Conservation (phyloP, 495 filamentous ascomycete species). For the Penicillium goetzii region DNA sequence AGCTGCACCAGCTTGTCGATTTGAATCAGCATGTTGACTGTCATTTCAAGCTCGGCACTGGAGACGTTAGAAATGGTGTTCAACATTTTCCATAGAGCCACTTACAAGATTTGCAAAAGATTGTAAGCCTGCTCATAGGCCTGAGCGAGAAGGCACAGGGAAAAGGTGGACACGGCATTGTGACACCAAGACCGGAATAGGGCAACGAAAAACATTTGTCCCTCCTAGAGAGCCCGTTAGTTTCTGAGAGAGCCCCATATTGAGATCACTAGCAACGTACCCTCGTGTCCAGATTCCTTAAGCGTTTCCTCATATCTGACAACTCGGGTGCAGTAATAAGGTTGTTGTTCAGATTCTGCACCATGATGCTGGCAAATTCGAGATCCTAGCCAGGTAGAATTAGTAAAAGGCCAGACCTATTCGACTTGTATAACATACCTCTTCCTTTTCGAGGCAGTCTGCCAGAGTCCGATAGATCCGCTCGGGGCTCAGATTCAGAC, state of each 20-base stretch:
- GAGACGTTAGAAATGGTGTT: constrained; percentile 41
- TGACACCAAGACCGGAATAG: constrained; percentile 98
- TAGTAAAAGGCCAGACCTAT: constrained; percentile 5
- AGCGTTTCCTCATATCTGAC: constrained; percentile 82
- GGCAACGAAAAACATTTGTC: constrained; percentile 91
- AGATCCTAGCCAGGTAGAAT: constrained; percentile 61
- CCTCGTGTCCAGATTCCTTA: constrained; percentile 87
- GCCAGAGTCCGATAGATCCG: constrained; percentile 95
- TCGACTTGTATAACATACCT: constrained; percentile 48
- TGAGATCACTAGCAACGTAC: constrained; percentile 42
- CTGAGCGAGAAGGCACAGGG: constrained; percentile 91
- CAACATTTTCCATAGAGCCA: constrained; percentile 5
- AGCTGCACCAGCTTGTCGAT: constrained; percentile 99
- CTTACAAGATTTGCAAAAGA: constrained; percentile 92
- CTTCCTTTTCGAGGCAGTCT: constrained; percentile 96
- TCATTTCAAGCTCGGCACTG: constrained; percentile 98
- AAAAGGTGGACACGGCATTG: constrained; percentile 97
- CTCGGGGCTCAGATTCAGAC: constrained; percentile 88
- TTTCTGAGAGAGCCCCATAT: neutral
- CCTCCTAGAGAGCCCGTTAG: constrained; percentile 62
- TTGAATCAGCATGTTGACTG: constrained; percentile 97
- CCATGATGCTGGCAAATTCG: constrained; percentile 99
- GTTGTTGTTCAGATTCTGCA: constrained; percentile 99
- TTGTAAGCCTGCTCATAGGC: constrained; percentile 99
- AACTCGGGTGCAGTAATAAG: constrained; percentile 96